Base-by-base conservation (phyloP, 1,139 yeast species). In the Suhomyces choctaworum region DNA sequence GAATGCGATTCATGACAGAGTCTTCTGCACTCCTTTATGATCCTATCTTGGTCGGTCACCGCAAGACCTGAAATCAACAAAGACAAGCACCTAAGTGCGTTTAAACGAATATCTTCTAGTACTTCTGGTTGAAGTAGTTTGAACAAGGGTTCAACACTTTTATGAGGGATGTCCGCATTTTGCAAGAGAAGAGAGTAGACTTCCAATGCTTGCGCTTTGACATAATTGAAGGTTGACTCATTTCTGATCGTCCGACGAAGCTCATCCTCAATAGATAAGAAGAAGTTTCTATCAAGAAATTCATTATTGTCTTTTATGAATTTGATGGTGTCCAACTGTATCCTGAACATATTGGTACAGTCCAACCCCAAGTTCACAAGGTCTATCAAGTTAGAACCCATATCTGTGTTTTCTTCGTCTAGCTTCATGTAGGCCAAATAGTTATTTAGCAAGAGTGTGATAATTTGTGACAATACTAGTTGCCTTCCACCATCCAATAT, bases 301-400 rank as follows among this genome's bases (percentile, higher is more conserved):
- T 41, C 30, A 21, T 56, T 28, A 27, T 46, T 34, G 2, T 31
- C 21, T 3, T 43, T 34, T 23, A 61, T 53, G 31, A 57, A 66
- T 1, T 56, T 44, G 15, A 80, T 54, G 0, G 76, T 66, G 4
- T 60, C 52, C 4, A 67, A 45, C 46, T 76, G 81, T 8, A 78
- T 78, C 41, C 78, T 82, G 42, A 67, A 76, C 28, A 61, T 63
- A 2, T 59, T 39, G 2, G 37, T 40, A 2, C 78, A 74, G 1
- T 38, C 29, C 13, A 74, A 41, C 4, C 69, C 64, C 4, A 62
- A 32, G 6, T 53, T 44, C 5, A 65, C 32, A 2, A 74, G 36
- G 4, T 54, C 57, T 0, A 33, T 31, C 1, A 60, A 3, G 17
- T 31, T 22, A 5, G 16, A 2, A 13, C 20, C 6, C 6, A 8